Evolutionary conservation across 257 asterid genomes (phyloP).

Genomic region (Solanum microdontum): DNA sequence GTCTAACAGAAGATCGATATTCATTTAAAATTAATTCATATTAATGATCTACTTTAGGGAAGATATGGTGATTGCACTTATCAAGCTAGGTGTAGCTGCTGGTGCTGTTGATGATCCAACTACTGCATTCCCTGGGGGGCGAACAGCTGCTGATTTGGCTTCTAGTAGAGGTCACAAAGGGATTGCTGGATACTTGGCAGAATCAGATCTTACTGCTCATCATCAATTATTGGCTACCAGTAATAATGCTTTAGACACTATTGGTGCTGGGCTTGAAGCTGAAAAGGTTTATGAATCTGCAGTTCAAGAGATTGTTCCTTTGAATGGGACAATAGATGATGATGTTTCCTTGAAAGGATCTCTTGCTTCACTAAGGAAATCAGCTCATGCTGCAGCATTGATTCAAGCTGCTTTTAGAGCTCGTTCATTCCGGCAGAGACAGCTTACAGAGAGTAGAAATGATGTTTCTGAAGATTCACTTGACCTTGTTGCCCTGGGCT

Average conservation of each 20-base stretch:
- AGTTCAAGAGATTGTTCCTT: constrained; percentile 2
- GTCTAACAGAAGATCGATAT: background rate
- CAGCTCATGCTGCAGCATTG: constrained; percentile 14
- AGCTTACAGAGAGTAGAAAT: background rate
- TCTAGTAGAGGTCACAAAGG: constrained; percentile 15
- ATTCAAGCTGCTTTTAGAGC: constrained; percentile 13
- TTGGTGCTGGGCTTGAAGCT: constrained; percentile 1
- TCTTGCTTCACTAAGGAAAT: constrained; percentile 13
- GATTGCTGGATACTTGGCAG: constrained; percentile 23
- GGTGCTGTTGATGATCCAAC: constrained; percentile 23
- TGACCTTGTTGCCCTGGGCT: constrained; percentile 10
- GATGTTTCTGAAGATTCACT: constrained; percentile 2
- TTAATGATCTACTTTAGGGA: constrained; percentile 3
- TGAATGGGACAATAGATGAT: background rate
- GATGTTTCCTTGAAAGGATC: constrained; percentile 9
- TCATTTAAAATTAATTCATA: background rate
- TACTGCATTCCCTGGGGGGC: constrained; percentile 16
- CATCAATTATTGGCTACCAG: constrained; percentile 3
- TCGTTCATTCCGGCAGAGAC: constrained; percentile 10
- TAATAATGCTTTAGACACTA: background rate
- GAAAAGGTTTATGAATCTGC: constrained; percentile 5
- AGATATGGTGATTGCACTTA: constrained; percentile 14
- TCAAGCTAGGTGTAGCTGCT: constrained; percentile 10
- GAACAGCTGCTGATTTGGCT: constrained; percentile 21
- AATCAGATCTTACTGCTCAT: constrained; percentile 13